Base-by-base conservation (phyloP, 495 filamentous ascomycete species). In the Podospora tetraspora region DNA sequence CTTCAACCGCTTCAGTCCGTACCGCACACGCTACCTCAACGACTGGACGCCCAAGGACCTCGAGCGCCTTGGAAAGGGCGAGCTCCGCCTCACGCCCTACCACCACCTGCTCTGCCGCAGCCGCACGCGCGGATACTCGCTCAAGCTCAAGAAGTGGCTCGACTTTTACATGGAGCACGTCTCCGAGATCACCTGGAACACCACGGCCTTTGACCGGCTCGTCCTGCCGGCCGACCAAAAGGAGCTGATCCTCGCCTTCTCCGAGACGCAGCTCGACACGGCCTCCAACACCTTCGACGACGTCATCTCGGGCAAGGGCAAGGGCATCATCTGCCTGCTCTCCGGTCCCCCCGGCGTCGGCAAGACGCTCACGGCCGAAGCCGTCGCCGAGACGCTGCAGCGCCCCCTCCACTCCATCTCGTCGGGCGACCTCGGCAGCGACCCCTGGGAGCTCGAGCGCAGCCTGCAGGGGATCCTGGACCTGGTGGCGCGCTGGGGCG, bases 271-370 rank as follows among this genome's bases (percentile, higher is more conserved):
- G 68, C 69, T 78, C 13, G 73, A 77, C 21, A 74, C 37, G 4
- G 13, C 37, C 37, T 43, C 76, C 32, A 78, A 71, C 68, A 92
- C 84, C 62, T 92, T 93, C 69, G 90, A 93, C 71, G 83, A 86
- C 69, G 71, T 85, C 37, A 80, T 84, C 59, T 69, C 75, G 56
- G 83, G 83, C 67, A 88, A 88, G 73, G 88, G 88, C 34, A 84
- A 83, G 63, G 87, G 87, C 10, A 79, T 89, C n/a, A 84, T 88
- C 57, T 81, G 84, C 25, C 78, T 90, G 2, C 80, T 90, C 0
- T 84, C 84, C 30, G 88, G 88, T 8, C 78, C 76, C 0, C 86
- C 88, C 0, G 88, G 87, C 0, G 81, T 84, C 1, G 87, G 88
- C 6, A 90, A 91, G 71, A 89, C 88, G 0, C 76, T 84, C 0